phyloP scores from a whole-genome alignment of 306 rosid species.

The Vigna radiata region DNA sequence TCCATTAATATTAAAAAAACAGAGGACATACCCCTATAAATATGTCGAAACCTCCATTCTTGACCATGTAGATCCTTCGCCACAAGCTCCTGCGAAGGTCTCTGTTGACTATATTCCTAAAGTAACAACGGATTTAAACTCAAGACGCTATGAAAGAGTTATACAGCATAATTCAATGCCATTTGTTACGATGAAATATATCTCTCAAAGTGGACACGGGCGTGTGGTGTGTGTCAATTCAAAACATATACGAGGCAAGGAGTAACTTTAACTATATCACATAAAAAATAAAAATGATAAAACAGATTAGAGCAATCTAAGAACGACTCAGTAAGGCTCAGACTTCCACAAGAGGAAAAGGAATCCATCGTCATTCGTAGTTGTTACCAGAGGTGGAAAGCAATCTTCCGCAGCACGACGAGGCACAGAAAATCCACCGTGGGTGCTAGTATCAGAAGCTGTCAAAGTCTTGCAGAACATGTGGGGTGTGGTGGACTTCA shows the following conservation, averaged over 20 bases:
- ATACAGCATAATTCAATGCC: neutral
- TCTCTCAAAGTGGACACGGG: constrained; percentile 11
- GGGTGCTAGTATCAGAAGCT: constrained; percentile 97
- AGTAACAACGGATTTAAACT: constrained; percentile 22
- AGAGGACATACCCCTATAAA: constrained; percentile 69
- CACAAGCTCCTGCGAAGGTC: constrained; percentile 96
- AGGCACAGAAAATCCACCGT: constrained; percentile 97
- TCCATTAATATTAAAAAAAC: constrained; percentile 6
- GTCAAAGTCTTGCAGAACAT: constrained; percentile 98
- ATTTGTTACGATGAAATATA: neutral
- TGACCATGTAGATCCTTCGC: constrained; percentile 92
- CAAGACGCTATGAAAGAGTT: constrained; percentile 19
- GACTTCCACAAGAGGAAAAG: neutral
- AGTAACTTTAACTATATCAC: neutral
- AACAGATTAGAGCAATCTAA: neutral
- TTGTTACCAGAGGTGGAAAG: constrained; percentile 87
- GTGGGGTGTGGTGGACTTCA: constrained; percentile 79
- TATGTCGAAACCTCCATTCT: constrained; percentile 95
- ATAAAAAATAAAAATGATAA: neutral
- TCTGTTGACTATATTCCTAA: constrained; percentile 83
- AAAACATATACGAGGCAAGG: neutral
- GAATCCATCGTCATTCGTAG: constrained; percentile 25
- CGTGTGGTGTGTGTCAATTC: neutral
- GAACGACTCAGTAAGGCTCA: neutral
- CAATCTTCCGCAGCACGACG: constrained; percentile 98